Conservation (phyloP, 176 grass and related monocot genomes). For the Saccharum spontaneum region DNA sequence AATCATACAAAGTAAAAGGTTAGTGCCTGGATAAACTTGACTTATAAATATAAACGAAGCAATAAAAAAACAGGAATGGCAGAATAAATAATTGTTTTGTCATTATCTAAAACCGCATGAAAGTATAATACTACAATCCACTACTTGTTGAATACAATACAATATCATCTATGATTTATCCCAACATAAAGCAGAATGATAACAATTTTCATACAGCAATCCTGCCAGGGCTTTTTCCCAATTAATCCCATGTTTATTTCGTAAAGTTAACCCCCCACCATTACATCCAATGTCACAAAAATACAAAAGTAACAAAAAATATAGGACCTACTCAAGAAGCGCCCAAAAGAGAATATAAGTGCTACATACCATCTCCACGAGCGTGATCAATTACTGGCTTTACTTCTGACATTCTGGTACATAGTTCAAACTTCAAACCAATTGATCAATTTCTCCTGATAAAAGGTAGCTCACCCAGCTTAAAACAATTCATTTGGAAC, state of each 20-base stretch:
- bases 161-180: not conserved
- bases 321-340: not conserved
- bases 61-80: not conserved
- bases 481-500: conserved; percentile 20
- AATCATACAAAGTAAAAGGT: conserved; percentile 8
- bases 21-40: not conserved
- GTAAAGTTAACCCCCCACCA: not conserved
- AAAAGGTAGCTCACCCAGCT: not conserved
- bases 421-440: conserved; percentile 46
- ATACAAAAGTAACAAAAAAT: not conserved
- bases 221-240: not conserved
- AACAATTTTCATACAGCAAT: not conserved
- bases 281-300: conserved; percentile 31
- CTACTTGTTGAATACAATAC: not conserved
- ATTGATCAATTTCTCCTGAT: conserved; percentile 36
- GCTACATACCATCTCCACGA: conserved; percentile 50
- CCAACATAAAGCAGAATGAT: not conserved
- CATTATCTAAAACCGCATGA: conserved; percentile 16
- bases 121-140: not conserved
- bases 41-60: not conserved
- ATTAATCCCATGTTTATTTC: conserved; percentile 16
- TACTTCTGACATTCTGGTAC: conserved; percentile 40
- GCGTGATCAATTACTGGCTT: conserved; percentile 41
- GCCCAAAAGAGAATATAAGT: not conserved
- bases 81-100: not conserved